Evolutionary conservation across 805 yeast species (phyloP).

Genomic region (Saturnispora quitensis): DNA sequence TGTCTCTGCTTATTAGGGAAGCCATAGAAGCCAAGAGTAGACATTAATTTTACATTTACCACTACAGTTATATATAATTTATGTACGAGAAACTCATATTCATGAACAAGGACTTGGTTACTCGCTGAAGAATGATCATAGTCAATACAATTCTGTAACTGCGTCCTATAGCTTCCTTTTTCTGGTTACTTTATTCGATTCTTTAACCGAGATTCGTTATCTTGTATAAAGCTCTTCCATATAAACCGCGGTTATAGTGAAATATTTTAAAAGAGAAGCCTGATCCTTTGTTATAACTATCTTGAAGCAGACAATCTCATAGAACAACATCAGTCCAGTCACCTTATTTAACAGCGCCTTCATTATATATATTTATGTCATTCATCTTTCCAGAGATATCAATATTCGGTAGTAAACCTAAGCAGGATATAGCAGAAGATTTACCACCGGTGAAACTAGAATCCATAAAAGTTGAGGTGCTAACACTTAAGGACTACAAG

Average conservation of each 20-base stretch:
- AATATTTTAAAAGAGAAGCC: not conserved
- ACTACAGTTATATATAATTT: not conserved
- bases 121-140: not conserved
- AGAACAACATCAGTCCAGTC: not conserved
- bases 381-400: constrained; percentile 2
- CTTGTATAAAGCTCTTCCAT: not conserved
- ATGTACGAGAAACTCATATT: not conserved
- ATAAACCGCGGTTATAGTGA: not conserved
- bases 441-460: constrained; percentile 9
- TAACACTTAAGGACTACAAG: constrained; percentile 36
- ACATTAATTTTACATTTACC: not conserved
- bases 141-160: not conserved
- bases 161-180: too few species aligned
- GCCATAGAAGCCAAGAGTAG: constrained; percentile 4
- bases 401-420: not conserved
- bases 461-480: constrained; percentile 22
- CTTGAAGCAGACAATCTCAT: not conserved
- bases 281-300: not conserved
- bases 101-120: not conserved
- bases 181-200: not conserved
- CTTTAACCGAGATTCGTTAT: not conserved
- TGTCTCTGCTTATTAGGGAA: constrained; percentile 52
- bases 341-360: not conserved
- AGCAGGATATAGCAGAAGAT: not conserved
- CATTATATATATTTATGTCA: constrained; percentile 1